Evolutionary conservation across 257 asterid genomes (phyloP).

Genomic region (Paraleonurus japonicus): DNA sequence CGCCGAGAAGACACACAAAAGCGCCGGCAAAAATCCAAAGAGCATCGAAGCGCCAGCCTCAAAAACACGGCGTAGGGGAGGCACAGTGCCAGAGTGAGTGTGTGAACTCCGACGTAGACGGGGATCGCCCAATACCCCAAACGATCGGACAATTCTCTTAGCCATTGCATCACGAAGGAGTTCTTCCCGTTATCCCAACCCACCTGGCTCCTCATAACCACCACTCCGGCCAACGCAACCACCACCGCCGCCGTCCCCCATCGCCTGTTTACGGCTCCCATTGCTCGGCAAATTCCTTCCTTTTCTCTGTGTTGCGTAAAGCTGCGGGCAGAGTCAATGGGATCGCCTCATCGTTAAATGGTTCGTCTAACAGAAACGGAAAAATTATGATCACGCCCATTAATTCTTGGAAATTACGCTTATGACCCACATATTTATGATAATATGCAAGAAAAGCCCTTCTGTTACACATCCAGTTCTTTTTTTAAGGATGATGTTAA

Average conservation of each 20-base stretch:
- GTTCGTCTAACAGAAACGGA: background rate
- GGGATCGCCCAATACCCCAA: slow-evolving; percentile 95
- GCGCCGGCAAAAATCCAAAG: slow-evolving; percentile 88
- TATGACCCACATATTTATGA: background rate
- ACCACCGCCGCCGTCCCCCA: slow-evolving; percentile 44
- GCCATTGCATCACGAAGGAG: slow-evolving; percentile 46
- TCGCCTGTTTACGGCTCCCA: slow-evolving; percentile 34
- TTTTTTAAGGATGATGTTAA: no score
- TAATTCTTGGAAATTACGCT: background rate
- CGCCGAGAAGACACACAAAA: slow-evolving; percentile 80
- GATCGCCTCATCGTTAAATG: background rate
- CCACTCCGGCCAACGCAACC: slow-evolving; percentile 40
- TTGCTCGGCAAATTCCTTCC: background rate
- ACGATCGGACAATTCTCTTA: slow-evolving; percentile 53
- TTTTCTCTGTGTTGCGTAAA: background rate
- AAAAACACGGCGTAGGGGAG: slow-evolving; percentile 89
- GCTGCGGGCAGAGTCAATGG: slow-evolving; percentile 10
- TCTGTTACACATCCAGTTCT: background rate
- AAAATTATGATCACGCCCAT: background rate
- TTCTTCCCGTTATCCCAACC: slow-evolving; percentile 44
- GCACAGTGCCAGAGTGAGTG: slow-evolving; percentile 80
- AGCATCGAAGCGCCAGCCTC: slow-evolving; percentile 97
- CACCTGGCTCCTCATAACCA: slow-evolving; percentile 36
- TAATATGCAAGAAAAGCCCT: background rate
- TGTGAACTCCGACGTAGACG: slow-evolving; percentile 75